phyloP scores from a whole-genome alignment of 1,284 basidiomycete species.

The Clitocybe nebularis region DNA sequence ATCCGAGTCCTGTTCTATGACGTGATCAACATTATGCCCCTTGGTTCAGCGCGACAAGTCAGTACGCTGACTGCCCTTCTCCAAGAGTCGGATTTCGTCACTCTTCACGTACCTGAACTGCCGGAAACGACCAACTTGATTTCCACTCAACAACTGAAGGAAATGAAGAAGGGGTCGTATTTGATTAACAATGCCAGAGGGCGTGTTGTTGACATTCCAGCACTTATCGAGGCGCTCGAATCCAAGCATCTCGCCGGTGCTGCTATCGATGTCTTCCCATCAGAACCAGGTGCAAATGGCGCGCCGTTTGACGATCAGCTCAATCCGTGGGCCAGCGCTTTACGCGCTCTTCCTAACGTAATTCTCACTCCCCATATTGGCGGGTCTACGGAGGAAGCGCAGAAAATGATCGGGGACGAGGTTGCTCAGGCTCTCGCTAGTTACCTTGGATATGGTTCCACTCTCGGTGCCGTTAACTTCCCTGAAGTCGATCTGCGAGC shows the following conservation, averaged over 20 bases:
- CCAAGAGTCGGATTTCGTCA: constrained; percentile 85
- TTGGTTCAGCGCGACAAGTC: constrained; percentile 90
- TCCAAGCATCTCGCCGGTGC: constrained; percentile 89
- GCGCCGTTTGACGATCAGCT: constrained; percentile 82
- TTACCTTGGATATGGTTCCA: constrained; percentile 92
- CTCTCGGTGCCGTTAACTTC: constrained; percentile 95
- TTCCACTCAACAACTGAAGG: constrained; percentile 67
- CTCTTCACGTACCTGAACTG: constrained; percentile 95
- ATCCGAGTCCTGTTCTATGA: constrained; percentile 97
- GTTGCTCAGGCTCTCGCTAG: constrained; percentile 83
- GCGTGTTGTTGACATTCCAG: constrained; percentile 92
- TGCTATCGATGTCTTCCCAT: constrained; percentile 93
- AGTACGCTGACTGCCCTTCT: constrained; percentile 82
- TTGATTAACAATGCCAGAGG: constrained; percentile 98
- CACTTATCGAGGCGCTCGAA: constrained; percentile 79
- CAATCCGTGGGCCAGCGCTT: constrained; percentile 75
- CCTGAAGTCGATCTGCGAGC: constrained; percentile 96
- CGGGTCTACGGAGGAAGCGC: constrained; percentile 98
- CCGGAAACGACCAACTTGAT: constrained; percentile 98
- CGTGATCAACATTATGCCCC: constrained; percentile 95
- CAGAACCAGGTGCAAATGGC: constrained; percentile 91
- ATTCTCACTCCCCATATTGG: constrained; percentile 99
- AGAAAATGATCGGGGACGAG: constrained; percentile 96
- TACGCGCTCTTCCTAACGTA: constrained; percentile 79
- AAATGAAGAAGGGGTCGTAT: constrained; percentile 95